A percentile compares a stretch with the other conserved stretches of the same genome.
These are phyloP conservation scores for Plasmodium yoelii DNA, from an alignment of 169 alveolate species.

Conservation along the genomic window DNA sequence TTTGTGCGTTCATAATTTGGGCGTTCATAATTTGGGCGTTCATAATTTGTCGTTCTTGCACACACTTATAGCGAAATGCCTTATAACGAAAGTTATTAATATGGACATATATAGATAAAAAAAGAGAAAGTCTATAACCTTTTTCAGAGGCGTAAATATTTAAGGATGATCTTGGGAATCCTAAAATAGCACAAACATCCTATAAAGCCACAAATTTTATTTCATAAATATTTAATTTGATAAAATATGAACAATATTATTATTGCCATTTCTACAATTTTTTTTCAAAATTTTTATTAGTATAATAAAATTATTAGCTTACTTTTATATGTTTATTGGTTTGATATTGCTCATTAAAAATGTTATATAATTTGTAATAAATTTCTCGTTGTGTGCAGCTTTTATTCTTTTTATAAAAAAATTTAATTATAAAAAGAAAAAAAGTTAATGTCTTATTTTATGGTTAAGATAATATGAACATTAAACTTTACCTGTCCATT, in stretches of 20 bases:
- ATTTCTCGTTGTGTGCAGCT: conserved; percentile 71
- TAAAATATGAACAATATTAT: neutral
- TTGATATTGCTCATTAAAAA: conserved; percentile 52
- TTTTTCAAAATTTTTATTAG: neutral
- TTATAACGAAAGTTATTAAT: neutral
- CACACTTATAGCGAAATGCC: too few relatives aligned
- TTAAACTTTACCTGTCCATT: too few relatives aligned
- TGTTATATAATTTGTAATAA: conserved; percentile 51
- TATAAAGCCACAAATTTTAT: neutral
- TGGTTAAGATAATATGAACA: too few relatives aligned
- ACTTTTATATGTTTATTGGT: conserved; percentile 47
- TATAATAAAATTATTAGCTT: neutral
- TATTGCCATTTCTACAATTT: neutral
- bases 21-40: too few relatives aligned
- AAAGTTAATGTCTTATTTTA: neutral
- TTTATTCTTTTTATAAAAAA: conserved; percentile 18
- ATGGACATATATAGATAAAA: neutral
- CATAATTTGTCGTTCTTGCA: too few relatives aligned
- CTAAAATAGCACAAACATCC: conserved; percentile 55
- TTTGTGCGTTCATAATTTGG: too few relatives aligned
- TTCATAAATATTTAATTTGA: neutral
- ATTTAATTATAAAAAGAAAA: neutral
- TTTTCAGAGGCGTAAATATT: conserved; percentile 63
- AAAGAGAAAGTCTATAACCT: conserved; percentile 9
- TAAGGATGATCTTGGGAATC: conserved; percentile 47